These are phyloP conservation scores for Boletus edulis DNA, from an alignment of 768 basidiomycete species.

Conservation along the genomic window DNA sequence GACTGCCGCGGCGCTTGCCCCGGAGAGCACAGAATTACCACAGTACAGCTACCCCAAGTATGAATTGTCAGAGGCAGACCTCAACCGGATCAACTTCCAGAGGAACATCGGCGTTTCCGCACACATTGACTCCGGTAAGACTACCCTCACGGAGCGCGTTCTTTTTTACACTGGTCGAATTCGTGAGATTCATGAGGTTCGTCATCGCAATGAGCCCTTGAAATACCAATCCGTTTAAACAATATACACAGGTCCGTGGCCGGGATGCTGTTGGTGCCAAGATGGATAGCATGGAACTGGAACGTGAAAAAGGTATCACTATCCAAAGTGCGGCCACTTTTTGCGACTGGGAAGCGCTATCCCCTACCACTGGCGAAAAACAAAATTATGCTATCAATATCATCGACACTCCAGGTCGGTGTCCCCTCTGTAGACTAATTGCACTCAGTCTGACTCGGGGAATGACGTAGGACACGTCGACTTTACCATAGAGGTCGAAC, in stretches of 20 bases:
- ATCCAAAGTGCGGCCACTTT: constrained; percentile 99
- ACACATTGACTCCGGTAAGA: constrained; percentile 97
- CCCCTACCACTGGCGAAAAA: constrained; percentile 57
- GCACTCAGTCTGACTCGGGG: background rate
- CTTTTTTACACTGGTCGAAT: constrained; percentile 96
- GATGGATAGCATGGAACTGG: constrained; percentile 99
- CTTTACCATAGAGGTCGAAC: constrained; percentile 98
- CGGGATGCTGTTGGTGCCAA: constrained; percentile 96
- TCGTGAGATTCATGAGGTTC: constrained; percentile 92
- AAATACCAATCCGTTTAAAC: background rate
- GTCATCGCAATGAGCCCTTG: background rate
- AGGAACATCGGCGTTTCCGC: constrained; percentile 96
- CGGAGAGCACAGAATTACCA: constrained; percentile 5
- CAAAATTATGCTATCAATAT: constrained; percentile 95
- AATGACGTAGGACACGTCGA: constrained; percentile 86
- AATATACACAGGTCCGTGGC: constrained; percentile 68
- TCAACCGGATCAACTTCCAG: constrained; percentile 64
- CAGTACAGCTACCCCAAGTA: constrained; percentile 36
- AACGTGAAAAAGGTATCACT: constrained; percentile 98
- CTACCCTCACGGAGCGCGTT: constrained; percentile 94
- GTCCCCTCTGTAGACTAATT: too few relatives aligned
- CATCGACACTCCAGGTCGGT: constrained; percentile 91
- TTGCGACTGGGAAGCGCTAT: constrained; percentile 87
- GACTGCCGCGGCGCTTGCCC: constrained; percentile 34
- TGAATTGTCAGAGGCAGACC: constrained; percentile 63